Evolutionary conservation across 495 filamentous ascomycete species (phyloP), one percentile per base, ranked within the genome.

Genomic region (Lepidopterella palustris): DNA sequence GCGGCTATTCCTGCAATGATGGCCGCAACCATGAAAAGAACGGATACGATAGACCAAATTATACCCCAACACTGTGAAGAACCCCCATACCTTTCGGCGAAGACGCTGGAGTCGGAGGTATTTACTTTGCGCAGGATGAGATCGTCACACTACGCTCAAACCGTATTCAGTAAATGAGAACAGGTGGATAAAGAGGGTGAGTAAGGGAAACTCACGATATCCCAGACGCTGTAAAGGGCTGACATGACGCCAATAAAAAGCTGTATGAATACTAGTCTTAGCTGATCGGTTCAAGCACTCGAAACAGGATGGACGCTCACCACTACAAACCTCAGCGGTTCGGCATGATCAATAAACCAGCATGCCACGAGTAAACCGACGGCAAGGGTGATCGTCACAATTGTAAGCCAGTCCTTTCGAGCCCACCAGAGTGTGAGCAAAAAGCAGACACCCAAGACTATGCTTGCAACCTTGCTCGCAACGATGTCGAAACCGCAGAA

Each of bases 221-320:
- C 87, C 87, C 87, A 91, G 26, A 87, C 87, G 62, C 84, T 87
- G 67, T 91, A 91, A 10, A 90, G 77, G 13, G 79, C 80, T 21
- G 79, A 83, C 87, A 91, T 90, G 52, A 90, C 87, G 15, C 87
- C 88, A 57, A 92, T 89, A 63, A 90, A 90, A 28, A 92, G 78
- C 63, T 66, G 32, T 69, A 78, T 51, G 57, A 40, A n/a, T n/a
- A n/a, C n/a, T 23, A 52, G 32, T 42, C 10, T 26, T 26, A 51
- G 31, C 25, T 57, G 25, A 18, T 3, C 10, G 15, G 57, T 25
- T 13, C 5, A 4, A 60, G 23, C n/a, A 53, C 24, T 24, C 21
- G 15, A n/a, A n/a, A n/a, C 5, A 21, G n/a, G 42, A 52, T 15
- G 24, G 40, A 56, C 58, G 71, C 77, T 67, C 69, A 62, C 63